These are phyloP conservation scores for Mycena rebaudengoi DNA, from an alignment of 768 basidiomycete species.

Conservation along the genomic window DNA sequence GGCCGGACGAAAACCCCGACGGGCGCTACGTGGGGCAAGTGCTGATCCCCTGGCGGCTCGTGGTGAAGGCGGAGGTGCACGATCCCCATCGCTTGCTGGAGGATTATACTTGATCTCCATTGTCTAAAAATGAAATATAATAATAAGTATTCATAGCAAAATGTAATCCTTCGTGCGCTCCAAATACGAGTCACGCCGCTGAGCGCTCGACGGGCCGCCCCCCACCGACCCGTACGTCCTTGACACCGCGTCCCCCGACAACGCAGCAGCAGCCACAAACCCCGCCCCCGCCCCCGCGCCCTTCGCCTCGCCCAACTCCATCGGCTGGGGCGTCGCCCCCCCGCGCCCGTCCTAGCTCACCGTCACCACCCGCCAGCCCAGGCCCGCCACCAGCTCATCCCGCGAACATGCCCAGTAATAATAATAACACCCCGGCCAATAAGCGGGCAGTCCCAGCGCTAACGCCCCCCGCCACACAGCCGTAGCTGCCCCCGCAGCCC, in stretches of 20 bases:
- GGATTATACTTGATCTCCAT: too few species aligned
- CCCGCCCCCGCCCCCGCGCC: conserved; percentile 36
- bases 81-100: too few species aligned
- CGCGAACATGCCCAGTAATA: conserved; percentile 38
- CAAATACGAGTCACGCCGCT: conserved; percentile 93
- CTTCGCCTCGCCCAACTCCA: conserved; percentile 33
- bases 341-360: conserved; percentile 37
- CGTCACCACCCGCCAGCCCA: conserved; percentile 55
- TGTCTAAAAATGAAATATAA: not conserved
- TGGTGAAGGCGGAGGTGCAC: too few species aligned
- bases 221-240: conserved; percentile 85
- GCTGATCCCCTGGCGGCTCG: too few species aligned
- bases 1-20: too few species aligned
- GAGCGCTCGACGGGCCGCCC: conserved; percentile 91
- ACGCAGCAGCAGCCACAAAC: conserved; percentile 35
- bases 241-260: too few species aligned
- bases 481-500: conserved; percentile 38
- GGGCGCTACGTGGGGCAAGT: too few species aligned
- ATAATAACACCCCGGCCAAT: too few species aligned
- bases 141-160: too few species aligned
- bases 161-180: conserved; percentile 97
- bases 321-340: conserved; percentile 42
- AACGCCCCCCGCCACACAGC: too few species aligned
- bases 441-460: too few species aligned
- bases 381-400: conserved; percentile 64